A percentile compares a stretch with the other conserved stretches of the same genome.
Evolutionary conservation across 345 rosid genomes (phyloP).

Genomic region (Conringia planisiliqua): DNA sequence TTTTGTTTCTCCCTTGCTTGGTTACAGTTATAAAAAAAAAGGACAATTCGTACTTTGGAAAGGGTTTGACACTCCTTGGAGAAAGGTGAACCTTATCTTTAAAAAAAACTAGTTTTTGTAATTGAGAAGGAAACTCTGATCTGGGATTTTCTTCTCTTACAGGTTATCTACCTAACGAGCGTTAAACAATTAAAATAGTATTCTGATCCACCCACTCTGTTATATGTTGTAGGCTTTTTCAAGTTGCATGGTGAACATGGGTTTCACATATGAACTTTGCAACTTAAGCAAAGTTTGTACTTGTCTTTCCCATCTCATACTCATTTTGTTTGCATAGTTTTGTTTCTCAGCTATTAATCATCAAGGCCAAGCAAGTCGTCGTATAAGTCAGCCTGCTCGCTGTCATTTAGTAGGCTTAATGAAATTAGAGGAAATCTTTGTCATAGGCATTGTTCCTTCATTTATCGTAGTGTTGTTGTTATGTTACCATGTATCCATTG

Average conservation of each 20-base stretch:
- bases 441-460: not conserved
- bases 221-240: constrained; percentile 81
- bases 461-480: not conserved
- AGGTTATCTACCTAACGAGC: not conserved
- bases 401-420: not conserved
- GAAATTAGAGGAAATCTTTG: not conserved
- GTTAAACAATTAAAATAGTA: constrained; percentile 20
- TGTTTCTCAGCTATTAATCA: not conserved
- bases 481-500: not conserved
- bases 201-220: constrained; percentile 19
- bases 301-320: constrained; percentile 17
- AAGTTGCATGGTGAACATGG: constrained; percentile 80
- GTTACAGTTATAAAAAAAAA: constrained; percentile 55
- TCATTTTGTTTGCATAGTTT: not conserved
- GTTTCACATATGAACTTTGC: constrained; percentile 76
- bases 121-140: not conserved
- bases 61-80: constrained; percentile 85
- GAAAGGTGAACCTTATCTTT: constrained; percentile 45
- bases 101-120: not conserved
- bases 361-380: not conserved
- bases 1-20: constrained; percentile 29
- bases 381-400: not conserved
- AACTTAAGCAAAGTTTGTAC: constrained; percentile 77
- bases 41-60: constrained; percentile 66
- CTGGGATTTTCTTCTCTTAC: not conserved